phyloP scores from a whole-genome alignment of 1,139 yeast genomes.

The Debaryomyces subglobosus region DNA sequence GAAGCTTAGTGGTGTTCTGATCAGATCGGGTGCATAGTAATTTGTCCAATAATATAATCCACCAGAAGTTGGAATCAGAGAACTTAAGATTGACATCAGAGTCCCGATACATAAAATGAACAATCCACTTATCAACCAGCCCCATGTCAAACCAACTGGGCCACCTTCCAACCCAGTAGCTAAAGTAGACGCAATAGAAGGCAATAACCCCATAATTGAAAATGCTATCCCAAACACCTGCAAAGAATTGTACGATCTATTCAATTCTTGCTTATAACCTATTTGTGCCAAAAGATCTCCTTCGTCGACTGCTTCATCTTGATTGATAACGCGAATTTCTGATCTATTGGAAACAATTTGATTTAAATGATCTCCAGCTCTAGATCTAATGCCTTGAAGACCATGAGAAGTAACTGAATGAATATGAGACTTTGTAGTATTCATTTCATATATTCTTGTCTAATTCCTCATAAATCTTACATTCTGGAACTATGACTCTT shows the following conservation, averaged over 20 bases:
- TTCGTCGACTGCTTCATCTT: constrained; percentile 26
- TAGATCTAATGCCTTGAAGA: constrained; percentile 17
- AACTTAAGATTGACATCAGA: constrained; percentile 61
- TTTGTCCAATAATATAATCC: constrained; percentile 60
- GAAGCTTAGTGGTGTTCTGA: constrained; percentile 27
- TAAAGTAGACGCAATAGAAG: constrained; percentile 43
- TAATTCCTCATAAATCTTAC: background rate
- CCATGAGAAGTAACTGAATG: constrained; percentile 1
- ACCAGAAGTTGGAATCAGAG: constrained; percentile 66
- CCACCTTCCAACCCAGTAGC: constrained; percentile 45
- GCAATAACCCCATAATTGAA: constrained; percentile 54
- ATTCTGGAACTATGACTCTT: background rate
- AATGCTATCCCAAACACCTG: constrained; percentile 56
- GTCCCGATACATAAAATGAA: constrained; percentile 59
- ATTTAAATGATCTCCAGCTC: constrained; percentile 26
- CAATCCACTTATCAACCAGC: constrained; percentile 59
- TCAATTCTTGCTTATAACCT: constrained; percentile 54
- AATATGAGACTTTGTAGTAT: background rate
- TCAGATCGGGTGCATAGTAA: constrained; percentile 27
- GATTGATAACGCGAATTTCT: constrained; percentile 30
- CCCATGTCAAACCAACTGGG: constrained; percentile 62
- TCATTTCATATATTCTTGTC: constrained; percentile 4
- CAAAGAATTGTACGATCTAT: constrained; percentile 45
- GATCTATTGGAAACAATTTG: constrained; percentile 27
- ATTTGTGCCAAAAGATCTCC: constrained; percentile 19